phyloP scores from a whole-genome alignment of 2,329 filamentous ascomycete species.

The Trichophyton simii region DNA sequence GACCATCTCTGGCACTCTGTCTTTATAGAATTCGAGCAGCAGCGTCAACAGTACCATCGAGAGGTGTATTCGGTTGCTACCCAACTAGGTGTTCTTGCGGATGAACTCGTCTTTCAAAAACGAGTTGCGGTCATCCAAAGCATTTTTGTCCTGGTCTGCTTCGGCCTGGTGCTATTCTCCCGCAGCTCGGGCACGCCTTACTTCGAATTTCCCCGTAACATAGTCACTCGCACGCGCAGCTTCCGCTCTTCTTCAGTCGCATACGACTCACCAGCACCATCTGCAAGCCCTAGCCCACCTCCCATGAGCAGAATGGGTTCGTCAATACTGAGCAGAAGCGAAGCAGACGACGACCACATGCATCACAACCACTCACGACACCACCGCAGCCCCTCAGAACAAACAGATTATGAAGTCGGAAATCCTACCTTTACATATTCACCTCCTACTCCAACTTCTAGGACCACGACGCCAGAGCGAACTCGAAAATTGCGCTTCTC shows the following conservation, averaged over 20 bases:
- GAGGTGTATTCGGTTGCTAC: constrained; percentile 72
- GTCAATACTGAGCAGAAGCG: neutral
- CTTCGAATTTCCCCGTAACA: constrained; percentile 36
- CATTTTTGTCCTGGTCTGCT: constrained; percentile 70
- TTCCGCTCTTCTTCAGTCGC: constrained; percentile 27
- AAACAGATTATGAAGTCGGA: constrained; percentile 8
- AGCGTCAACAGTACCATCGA: constrained; percentile 69
- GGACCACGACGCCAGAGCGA: constrained; percentile 8
- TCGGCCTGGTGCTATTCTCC: constrained; percentile 73
- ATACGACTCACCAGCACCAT: constrained; percentile 19
- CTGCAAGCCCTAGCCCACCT: constrained; percentile 27
- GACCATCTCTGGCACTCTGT: constrained; percentile 96
- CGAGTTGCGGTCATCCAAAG: constrained; percentile 89
- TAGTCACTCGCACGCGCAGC: constrained; percentile 35
- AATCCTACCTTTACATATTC: constrained; percentile 27
- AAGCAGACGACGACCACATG: neutral
- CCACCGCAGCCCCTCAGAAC: constrained; percentile 1
- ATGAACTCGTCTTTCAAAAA: constrained; percentile 74
- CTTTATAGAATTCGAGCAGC: constrained; percentile 77
- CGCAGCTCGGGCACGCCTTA: constrained; percentile 32
- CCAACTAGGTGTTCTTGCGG: constrained; percentile 77
- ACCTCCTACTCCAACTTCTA: constrained; percentile 30
- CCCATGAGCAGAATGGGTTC: neutral
- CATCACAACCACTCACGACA: neutral
- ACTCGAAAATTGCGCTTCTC: neutral